These are phyloP conservation scores for Insectozyma bohioensis DNA, from an alignment of 1,139 yeast genomes.

Conservation along the genomic window DNA sequence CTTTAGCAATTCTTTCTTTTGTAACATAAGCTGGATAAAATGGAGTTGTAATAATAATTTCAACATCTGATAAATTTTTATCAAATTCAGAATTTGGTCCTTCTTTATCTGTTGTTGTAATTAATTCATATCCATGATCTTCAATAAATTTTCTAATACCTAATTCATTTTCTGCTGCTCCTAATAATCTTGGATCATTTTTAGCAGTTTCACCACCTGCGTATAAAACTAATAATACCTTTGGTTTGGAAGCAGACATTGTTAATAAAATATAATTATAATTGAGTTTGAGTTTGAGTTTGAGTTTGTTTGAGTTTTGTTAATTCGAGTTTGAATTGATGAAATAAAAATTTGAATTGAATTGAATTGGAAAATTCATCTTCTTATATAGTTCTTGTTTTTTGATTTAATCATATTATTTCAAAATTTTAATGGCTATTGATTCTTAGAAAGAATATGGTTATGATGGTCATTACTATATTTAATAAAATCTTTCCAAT, in stretches of 20 bases:
- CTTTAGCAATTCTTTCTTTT: constrained; percentile 62
- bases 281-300: too few species aligned
- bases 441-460: too few species aligned
- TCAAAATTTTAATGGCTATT: too few species aligned
- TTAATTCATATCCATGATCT: constrained; percentile 63
- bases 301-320: too few species aligned
- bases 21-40: constrained; percentile 82
- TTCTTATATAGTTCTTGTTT: too few species aligned
- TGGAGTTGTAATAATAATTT: constrained; percentile 77
- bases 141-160: constrained; percentile 70
- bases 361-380: too few species aligned
- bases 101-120: constrained; percentile 69
- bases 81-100: constrained; percentile 10
- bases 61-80: constrained; percentile 38
- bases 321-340: too few species aligned
- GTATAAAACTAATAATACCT: constrained; percentile 58
- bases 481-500: too few species aligned
- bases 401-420: too few species aligned
- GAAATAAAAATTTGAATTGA: too few species aligned
- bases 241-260: constrained; percentile 28
- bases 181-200: constrained; percentile 61
- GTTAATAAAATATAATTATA: too few species aligned
- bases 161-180: constrained; percentile 74
- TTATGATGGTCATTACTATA: too few species aligned
- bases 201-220: constrained; percentile 56